phyloP scores from a whole-genome alignment of 2,329 filamentous ascomycete genomes.

The Ophidiomyces ophidiicola region DNA sequence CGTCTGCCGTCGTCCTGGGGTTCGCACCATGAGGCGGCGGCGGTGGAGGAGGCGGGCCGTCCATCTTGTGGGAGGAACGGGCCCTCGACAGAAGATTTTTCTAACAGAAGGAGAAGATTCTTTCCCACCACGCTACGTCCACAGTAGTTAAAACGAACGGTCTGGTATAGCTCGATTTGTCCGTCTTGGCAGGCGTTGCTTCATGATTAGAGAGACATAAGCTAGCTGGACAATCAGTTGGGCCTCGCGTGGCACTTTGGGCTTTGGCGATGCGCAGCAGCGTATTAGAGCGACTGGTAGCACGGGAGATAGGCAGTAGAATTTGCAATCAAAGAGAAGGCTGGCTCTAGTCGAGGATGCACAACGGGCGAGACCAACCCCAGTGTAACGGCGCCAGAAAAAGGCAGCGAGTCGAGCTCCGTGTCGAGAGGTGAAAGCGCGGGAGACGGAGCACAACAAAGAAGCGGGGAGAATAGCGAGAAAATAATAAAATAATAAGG shows the following conservation, averaged over 20 bases:
- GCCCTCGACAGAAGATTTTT: background rate
- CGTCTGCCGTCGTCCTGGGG: slow-evolving; percentile 47
- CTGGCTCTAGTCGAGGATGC: background rate
- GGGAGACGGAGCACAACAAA: background rate
- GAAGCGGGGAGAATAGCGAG: background rate
- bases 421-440: background rate
- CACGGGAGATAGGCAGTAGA: too few species aligned
- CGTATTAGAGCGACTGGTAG: too few species aligned
- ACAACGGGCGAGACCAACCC: too few species aligned
- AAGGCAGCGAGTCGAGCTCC: background rate
- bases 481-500: slow-evolving; percentile 1
- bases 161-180: background rate
- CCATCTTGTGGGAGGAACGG: slow-evolving; percentile 20
- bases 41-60: slow-evolving; percentile 50
- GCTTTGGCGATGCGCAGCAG: too few species aligned
- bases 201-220: slow-evolving; percentile 8
- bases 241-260: background rate
- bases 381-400: background rate
- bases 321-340: background rate
- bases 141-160: slow-evolving; percentile 1
- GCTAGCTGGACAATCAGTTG: background rate
- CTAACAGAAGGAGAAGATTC: background rate
- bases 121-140: slow-evolving; percentile 1
- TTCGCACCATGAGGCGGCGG: slow-evolving; percentile 76
- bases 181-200: slow-evolving; percentile 3